Conservation (phyloP, 2,329 filamentous ascomycete genomes). For the Pseudopithomyces maydicus region DNA sequence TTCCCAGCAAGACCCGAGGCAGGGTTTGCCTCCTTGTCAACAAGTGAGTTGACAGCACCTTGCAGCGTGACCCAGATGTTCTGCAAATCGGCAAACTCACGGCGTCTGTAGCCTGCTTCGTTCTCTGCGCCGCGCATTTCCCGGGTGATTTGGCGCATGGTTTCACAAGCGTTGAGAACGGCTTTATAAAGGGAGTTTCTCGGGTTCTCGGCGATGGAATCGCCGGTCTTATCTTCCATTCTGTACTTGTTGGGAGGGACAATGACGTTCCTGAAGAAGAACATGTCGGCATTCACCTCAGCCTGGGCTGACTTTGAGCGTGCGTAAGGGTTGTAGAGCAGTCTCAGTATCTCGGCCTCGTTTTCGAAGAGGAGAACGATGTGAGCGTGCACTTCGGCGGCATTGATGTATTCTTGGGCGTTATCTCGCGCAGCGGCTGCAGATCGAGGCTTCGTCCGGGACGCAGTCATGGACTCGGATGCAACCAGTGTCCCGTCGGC, state of each 20-base stretch:
- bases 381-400: slow-evolving; percentile 81
- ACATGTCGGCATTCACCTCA: slow-evolving; percentile 81
- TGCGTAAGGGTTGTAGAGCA: slow-evolving; percentile 83
- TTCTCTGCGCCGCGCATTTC: slow-evolving; percentile 62
- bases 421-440: slow-evolving; percentile 35
- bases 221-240: slow-evolving; percentile 81
- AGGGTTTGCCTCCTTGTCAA: slow-evolving; percentile 87
- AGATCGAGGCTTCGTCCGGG: slow-evolving; percentile 46
- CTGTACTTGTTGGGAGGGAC: slow-evolving; percentile 93
- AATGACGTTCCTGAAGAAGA: slow-evolving; percentile 85
- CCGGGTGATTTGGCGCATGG: slow-evolving; percentile 74
- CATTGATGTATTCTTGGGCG: slow-evolving; percentile 76
- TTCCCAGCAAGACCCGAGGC: slow-evolving; percentile 77
- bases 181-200: slow-evolving; percentile 88
- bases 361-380: slow-evolving; percentile 82
- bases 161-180: slow-evolving; percentile 76
- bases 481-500: slow-evolving; percentile 59
- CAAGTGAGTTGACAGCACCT: slow-evolving; percentile 87
- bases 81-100: slow-evolving; percentile 77
- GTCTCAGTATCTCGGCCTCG: slow-evolving; percentile 79
- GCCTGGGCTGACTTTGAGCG: slow-evolving; percentile 59
- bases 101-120: slow-evolving; percentile 49
- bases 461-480: slow-evolving; percentile 48
- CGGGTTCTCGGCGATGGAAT: slow-evolving; percentile 82
- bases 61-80: slow-evolving; percentile 84